A percentile compares a stretch with the other conserved stretches of the same genome.
Conservation (phyloP, 2,329 filamentous ascomycete species). For the Hymenoscyphus occultus region DNA sequence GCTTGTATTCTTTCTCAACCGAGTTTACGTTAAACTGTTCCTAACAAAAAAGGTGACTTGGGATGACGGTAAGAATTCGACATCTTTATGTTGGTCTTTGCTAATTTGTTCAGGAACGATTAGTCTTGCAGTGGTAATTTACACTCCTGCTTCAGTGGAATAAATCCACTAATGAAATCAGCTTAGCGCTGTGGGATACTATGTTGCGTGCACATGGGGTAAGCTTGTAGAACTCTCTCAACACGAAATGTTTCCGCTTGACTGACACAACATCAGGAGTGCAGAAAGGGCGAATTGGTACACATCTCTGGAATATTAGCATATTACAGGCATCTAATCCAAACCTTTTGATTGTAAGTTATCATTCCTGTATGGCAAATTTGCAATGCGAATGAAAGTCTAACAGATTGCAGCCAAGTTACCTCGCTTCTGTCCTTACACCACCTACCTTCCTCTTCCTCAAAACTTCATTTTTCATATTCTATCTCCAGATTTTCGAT, state of each 20-base stretch:
- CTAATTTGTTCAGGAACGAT: background rate
- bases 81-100: background rate
- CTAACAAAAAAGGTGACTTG: background rate
- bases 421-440: background rate
- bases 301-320: no score
- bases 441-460: background rate
- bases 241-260: no score
- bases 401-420: background rate
- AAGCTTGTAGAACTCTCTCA: no score
- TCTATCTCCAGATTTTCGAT: background rate
- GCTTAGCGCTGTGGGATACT: no score
- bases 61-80: background rate
- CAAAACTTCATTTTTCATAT: background rate
- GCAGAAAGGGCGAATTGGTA: no score
- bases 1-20: background rate
- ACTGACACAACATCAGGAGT: no score
- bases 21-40: background rate
- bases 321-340: no score
- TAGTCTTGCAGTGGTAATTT: background rate
- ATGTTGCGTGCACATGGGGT: no score
- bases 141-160: background rate
- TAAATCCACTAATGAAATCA: background rate
- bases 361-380: background rate
- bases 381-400: background rate
- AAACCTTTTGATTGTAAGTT: background rate